Percentiles rank a stretch among this genome's conserved stretches.
Conservation (phyloP, 768 basidiomycete genomes). For the Boletus reticuloceps region DNA sequence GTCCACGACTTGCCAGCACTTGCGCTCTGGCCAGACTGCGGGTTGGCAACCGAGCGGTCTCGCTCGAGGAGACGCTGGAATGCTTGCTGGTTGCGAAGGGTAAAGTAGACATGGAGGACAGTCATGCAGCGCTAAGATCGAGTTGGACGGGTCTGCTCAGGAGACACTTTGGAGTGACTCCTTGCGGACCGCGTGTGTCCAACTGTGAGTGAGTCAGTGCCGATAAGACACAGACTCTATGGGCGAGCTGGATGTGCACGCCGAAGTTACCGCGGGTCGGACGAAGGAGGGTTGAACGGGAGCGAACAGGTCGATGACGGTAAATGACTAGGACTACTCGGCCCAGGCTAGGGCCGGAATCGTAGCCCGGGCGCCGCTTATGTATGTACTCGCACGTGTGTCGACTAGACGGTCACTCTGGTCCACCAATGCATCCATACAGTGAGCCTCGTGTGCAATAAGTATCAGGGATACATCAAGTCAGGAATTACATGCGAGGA, state of each 20-base stretch:
- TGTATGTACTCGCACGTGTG: conserved; percentile 14
- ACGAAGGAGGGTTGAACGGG: too few species aligned
- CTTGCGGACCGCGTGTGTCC: conserved; percentile 22
- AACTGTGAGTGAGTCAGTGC: conserved; percentile 14
- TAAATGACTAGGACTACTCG: too few species aligned
- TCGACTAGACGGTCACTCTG: background rate
- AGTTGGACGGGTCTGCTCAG: conserved; percentile 18
- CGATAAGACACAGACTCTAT: conserved; percentile 12
- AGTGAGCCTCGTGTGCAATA: conserved; percentile 5
- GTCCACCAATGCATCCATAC: background rate
- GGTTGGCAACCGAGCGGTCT: conserved; percentile 35
- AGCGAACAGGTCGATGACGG: too few species aligned
- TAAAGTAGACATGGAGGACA: conserved; percentile 76
- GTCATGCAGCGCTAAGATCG: conserved; percentile 52
- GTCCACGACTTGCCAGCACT: conserved; percentile 61
- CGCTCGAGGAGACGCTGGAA: conserved; percentile 74
- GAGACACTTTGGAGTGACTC: conserved; percentile 25
- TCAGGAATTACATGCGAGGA: background rate
- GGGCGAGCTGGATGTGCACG: background rate
- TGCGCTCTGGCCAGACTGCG: conserved; percentile 31
- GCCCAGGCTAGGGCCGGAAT: too few species aligned
- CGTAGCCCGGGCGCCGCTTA: background rate
- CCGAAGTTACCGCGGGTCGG: background rate
- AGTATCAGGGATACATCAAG: background rate
- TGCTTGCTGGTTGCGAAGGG: conserved; percentile 66